Evolutionary conservation across 768 basidiomycete species (phyloP).

Genomic region (Butyriboletus loyo): DNA sequence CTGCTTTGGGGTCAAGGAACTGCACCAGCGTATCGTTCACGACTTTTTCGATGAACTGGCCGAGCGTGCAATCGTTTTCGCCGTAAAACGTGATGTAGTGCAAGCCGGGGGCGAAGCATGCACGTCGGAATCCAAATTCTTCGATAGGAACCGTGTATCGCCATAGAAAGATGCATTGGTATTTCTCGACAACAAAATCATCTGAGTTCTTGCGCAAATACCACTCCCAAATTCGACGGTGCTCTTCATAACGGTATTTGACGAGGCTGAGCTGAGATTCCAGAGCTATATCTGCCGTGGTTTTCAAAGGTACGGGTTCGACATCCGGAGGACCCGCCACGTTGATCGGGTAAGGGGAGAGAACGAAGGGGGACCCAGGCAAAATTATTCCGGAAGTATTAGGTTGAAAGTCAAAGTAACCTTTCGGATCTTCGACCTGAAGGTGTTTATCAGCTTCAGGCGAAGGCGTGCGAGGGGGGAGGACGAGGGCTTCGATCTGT

Average conservation of each 20-base stretch:
- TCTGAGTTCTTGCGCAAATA: slow-evolving; percentile 83
- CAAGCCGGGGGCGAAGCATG: slow-evolving; percentile 74
- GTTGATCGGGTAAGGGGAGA: slow-evolving; percentile 30
- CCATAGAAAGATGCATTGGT: slow-evolving; percentile 82
- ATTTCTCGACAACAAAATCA: slow-evolving; percentile 88
- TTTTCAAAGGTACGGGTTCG: slow-evolving; percentile 49
- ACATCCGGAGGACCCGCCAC: slow-evolving; percentile 33
- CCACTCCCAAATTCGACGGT: slow-evolving; percentile 93
- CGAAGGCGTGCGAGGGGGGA: slow-evolving; percentile 42
- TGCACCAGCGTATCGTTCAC: slow-evolving; percentile 66
- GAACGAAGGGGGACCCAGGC: slow-evolving; percentile 30
- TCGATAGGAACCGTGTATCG: slow-evolving; percentile 76
- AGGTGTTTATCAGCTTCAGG: slow-evolving; percentile 26
- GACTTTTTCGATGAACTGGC: slow-evolving; percentile 86
- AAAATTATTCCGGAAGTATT: slow-evolving; percentile 27
- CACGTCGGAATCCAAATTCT: slow-evolving; percentile 62
- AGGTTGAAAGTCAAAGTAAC: slow-evolving; percentile 44
- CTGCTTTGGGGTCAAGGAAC: slow-evolving; percentile 68
- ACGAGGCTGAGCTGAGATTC: slow-evolving; percentile 70
- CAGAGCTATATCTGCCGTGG: slow-evolving; percentile 63
- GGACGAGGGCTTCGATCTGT: slow-evolving; percentile 56
- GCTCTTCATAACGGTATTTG: slow-evolving; percentile 82
- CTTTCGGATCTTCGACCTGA: slow-evolving; percentile 31
- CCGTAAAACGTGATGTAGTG: slow-evolving; percentile 86
- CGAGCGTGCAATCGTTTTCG: slow-evolving; percentile 88